Conservation (phyloP, 2,329 filamentous ascomycete genomes). For the Fusarium sp. region DNA sequence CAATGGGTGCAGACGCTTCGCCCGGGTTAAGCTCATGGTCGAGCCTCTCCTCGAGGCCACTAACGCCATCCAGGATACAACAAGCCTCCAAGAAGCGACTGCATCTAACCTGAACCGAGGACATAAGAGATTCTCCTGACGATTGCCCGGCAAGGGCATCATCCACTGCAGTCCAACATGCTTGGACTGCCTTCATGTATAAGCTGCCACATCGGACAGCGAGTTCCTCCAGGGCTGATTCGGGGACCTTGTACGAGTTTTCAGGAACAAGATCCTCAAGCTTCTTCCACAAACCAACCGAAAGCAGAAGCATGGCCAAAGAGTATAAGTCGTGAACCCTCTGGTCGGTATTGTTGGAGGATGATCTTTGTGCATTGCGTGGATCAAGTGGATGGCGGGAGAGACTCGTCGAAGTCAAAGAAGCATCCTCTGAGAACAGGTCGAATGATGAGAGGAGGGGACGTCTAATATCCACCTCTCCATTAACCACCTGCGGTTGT, state of each 20-base stretch:
- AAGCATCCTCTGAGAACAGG: constrained; percentile 63
- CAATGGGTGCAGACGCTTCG: not conserved
- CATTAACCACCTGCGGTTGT: constrained; percentile 55
- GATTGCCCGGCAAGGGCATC: constrained; percentile 62
- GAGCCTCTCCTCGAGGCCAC: constrained; percentile 65
- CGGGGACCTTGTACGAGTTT: constrained; percentile 63
- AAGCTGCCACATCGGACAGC: constrained; percentile 76
- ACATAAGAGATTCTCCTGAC: constrained; percentile 63
- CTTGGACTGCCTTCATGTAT: constrained; percentile 79
- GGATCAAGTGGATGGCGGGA: constrained; percentile 74
- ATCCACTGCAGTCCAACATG: constrained; percentile 78
- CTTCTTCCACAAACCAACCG: constrained; percentile 80
- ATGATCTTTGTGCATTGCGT: constrained; percentile 60
- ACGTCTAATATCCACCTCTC: constrained; percentile 70
- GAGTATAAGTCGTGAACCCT: constrained; percentile 77
- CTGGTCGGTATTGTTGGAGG: constrained; percentile 62
- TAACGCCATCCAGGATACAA: constrained; percentile 68
- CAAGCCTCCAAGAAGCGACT: constrained; percentile 71
- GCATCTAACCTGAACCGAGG: constrained; percentile 63
- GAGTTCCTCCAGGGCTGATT: constrained; percentile 71
- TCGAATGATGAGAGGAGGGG: constrained; percentile 81
- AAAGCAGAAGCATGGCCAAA: constrained; percentile 77
- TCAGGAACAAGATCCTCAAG: constrained; percentile 65
- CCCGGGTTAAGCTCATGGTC: constrained; percentile 58
- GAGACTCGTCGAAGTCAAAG: constrained; percentile 41